Evolutionary conservation across 2,329 filamentous ascomycete species (phyloP), one percentile per base, ranked within the genome.

Genomic region (Penicillium paneum): DNA sequence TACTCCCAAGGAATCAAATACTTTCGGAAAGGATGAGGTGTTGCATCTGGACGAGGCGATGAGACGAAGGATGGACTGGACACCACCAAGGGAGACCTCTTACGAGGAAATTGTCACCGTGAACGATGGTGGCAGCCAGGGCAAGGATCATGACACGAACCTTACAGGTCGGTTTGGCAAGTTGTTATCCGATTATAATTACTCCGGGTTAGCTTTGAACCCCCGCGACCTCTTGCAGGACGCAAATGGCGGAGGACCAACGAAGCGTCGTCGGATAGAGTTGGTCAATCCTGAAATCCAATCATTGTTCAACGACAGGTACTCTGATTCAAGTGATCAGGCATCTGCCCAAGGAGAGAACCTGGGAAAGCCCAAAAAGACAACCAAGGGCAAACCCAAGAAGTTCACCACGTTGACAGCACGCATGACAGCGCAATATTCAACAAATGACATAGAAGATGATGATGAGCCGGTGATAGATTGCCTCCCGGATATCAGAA

Each of bases 351-450:
- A 66, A 21, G 55, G 50, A n/a, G 57, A 56, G 40, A 35, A 49
- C 10, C 54, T 53, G 3, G 29, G 54, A 8, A 55, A 58, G 19
- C 5, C 52, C 8, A 60, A 58, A 36, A 65, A 64, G 44, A 67
- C 67, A 36, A 36, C 59, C 21, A 87, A 84, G 60, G 76, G 78
- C 5, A 74, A 80, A 3, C 85, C 83, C 70, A 91, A 89, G 72
- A 92, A 88, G 69, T 74, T 85, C 0, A 84, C 84, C 38, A 95
- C 90, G 0, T 86, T 96, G 53, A 96, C 91, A 0, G 89, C 85
- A 38, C 75, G 89, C 46, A 89, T 90, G 11, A 93, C 86, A 1
- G 86, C 89, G 12, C 83, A 84, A 5, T 94, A 92, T 66, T 69
- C 75, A 24, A 67, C 74, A 3, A 67, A 71, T 4, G 69, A 78